These are phyloP conservation scores for Fusarium nygamai DNA, from an alignment of 2,329 filamentous ascomycete genomes.

Conservation along the genomic window DNA sequence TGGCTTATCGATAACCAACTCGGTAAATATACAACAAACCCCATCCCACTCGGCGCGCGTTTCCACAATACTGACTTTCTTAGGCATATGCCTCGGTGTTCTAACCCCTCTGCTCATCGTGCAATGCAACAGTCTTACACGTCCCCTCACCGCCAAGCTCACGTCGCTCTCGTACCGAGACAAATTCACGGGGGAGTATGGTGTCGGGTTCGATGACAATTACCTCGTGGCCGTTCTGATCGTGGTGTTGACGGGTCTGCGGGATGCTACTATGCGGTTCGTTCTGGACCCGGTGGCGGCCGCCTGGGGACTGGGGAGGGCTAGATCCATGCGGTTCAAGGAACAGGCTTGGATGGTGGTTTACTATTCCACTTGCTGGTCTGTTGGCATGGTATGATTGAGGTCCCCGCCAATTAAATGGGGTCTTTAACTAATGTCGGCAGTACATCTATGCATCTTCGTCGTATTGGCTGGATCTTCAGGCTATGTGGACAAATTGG, in stretches of 20 bases:
- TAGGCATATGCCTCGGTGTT: conserved; percentile 85
- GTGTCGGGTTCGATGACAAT: conserved; percentile 80
- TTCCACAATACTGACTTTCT: conserved; percentile 14
- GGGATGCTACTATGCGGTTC: conserved; percentile 88
- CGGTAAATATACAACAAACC: background rate
- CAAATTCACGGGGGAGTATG: conserved; percentile 70
- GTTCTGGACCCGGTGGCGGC: conserved; percentile 80
- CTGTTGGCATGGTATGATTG: conserved; percentile 79
- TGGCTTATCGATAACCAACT: conserved; percentile 30
- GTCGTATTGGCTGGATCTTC: conserved; percentile 79
- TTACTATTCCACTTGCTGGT: conserved; percentile 85
- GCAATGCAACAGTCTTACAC: conserved; percentile 82
- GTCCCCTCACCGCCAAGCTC: conserved; percentile 82
- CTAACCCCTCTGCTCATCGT: conserved; percentile 82
- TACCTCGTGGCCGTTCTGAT: conserved; percentile 85
- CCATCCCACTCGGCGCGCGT: background rate
- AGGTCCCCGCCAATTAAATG: background rate
- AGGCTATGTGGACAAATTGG: conserved; percentile 85
- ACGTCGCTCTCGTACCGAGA: conserved; percentile 84
- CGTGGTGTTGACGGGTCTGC: conserved; percentile 84
- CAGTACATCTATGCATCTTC: conserved; percentile 85
- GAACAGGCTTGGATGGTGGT: conserved; percentile 93
- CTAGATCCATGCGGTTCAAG: conserved; percentile 84
- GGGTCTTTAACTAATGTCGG: background rate
- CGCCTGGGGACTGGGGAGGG: conserved; percentile 74